Base-by-base conservation (phyloP, 1,284 basidiomycete species). In the Apiotrichum gracile region DNA sequence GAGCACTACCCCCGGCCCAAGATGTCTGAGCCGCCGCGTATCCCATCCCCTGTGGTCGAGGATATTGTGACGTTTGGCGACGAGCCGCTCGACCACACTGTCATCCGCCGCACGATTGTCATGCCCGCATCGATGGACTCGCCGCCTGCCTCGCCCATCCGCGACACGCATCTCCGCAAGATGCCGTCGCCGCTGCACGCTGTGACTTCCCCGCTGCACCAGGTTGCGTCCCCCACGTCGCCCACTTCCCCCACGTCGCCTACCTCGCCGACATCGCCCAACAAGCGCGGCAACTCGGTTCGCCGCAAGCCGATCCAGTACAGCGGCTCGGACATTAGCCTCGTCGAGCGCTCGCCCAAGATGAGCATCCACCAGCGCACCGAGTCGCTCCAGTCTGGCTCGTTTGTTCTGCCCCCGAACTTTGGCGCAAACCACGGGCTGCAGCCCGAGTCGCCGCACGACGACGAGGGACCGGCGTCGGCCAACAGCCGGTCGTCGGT, bases 271-370 rank as follows among this genome's bases (percentile, higher is more conserved):
- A n/a, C n/a, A n/a, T n/a, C n/a, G n/a, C n/a, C n/a, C n/a, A n/a
- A n/a, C n/a, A 41, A 42, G 45, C 56, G 56, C 21, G 42, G 42
- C 47, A 59, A 59, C 48, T 54, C 52, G 10, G 61, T 70, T 54
- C 63, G 66, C 43, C 58, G 71, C 16, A 73, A 73, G 59, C 71
- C 71, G 1, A 42, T 73, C 31, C 65, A 66, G 45, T 51, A 69
- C 19, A 63, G 63, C n/a, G 46, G 55, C n/a, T 61, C 65, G 41
- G 71, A 73, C 47, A 59, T 62, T 7, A 62, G 63, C 44, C 54
- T 69, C 5, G 63, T 70, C 8, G 57, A 57, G 6, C 52, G 45
- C 27, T 60, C 60, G 21, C 65, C 21, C 49, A 60, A 38, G 24
- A 47, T 24, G 29, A 21, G 14, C 44, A 37, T 17, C 37, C 50